Evolutionary conservation across 2,329 filamentous ascomycete genomes (phyloP), one percentile per base, ranked within the genome.

Genomic region (Calonectria pteridis): DNA sequence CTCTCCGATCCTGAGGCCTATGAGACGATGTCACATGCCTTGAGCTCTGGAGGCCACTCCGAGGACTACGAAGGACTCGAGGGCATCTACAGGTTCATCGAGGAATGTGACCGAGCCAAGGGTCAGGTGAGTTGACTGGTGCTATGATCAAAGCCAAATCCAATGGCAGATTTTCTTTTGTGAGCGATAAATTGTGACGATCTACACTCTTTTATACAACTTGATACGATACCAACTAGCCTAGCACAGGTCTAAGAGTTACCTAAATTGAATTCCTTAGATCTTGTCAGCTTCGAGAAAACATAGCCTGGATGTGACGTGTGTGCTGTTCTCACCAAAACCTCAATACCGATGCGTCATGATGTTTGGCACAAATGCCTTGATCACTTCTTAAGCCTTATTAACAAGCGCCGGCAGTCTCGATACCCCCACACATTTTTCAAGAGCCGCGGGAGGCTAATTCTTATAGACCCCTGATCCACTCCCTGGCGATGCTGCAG

Each of bases 71-170:
- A 91, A 65, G 89, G 90, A 1, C 76, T 91, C 3, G 89, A 91
- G 73, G 90, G 89, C 6, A 88, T 92, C 43, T 90, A 91, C 79
- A 85, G 87, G 20, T 92, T 92, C 75, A 73, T 92, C 35, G 89
- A 90, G 77, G 90, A 91, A 77, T 92, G 90, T 77, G 89, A 91
- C 73, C 86, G 87, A 31, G 83, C 82, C 49, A 78, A 81, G 71
- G 84, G 83, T 26, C 82, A 81, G 62, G 74, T 85, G 50, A 80
- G 82, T 33, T 81, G 75, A 81, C 63, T 50, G 46, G 49, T 55
- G 35, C 64, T 26, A 35, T 58, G 26, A 37, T 75, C 74, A 66
- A 58, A 74, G 77, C 76, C 35, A 68, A 72, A 50, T 67, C 73
- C 69, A 78, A 70, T 72, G 76, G 55, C 70, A 28, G 28, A 64